Percentiles rank a stretch among this genome's conserved stretches.
phyloP scores from a whole-genome alignment of 208 protist genomes.

The Leishmania martiniquensis region DNA sequence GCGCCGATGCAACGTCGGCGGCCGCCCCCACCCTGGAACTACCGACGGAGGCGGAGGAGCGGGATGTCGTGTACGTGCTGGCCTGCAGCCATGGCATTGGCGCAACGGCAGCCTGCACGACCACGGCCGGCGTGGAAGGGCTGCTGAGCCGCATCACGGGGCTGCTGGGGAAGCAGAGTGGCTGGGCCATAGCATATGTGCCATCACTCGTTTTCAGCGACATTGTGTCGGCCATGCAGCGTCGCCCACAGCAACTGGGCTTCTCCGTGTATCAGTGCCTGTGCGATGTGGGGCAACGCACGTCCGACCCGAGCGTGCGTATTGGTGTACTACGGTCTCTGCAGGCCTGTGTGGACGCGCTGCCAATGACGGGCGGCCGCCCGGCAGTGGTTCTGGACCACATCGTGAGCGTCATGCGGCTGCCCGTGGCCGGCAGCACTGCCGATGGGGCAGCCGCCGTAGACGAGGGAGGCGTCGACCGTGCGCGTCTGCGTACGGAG shows the following conservation, averaged over 20 bases:
- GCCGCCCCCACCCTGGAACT: conserved; percentile 36
- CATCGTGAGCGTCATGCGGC: conserved; percentile 28
- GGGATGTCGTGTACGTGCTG: conserved; percentile 37
- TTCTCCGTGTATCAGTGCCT: conserved; percentile 68
- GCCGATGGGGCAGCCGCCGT: neutral
- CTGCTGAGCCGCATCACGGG: conserved; percentile 47
- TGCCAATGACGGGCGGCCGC: conserved; percentile 67
- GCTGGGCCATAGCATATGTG: conserved; percentile 47
- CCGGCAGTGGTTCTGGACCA: conserved; percentile 46
- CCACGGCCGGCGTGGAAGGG: conserved; percentile 48
- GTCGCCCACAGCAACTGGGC: conserved; percentile 59
- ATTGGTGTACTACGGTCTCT: conserved; percentile 58
- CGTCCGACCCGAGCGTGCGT: conserved; percentile 32
- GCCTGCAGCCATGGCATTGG: conserved; percentile 59
- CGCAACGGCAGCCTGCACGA: conserved; percentile 60
- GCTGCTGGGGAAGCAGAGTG: conserved; percentile 53
- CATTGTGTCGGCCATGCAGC: conserved; percentile 58
- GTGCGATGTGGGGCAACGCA: conserved; percentile 35
- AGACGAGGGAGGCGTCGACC: conserved; percentile 5
- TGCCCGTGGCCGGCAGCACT: conserved; percentile 14
- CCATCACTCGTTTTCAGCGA: conserved; percentile 63
- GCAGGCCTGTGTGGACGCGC: conserved; percentile 42
- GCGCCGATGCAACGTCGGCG: conserved; percentile 4
- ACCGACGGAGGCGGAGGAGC: conserved; percentile 36
- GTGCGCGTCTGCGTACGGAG: conserved; percentile 19